phyloP scores from a whole-genome alignment of 805 yeast species.

The Nakazawaea sp. region DNA sequence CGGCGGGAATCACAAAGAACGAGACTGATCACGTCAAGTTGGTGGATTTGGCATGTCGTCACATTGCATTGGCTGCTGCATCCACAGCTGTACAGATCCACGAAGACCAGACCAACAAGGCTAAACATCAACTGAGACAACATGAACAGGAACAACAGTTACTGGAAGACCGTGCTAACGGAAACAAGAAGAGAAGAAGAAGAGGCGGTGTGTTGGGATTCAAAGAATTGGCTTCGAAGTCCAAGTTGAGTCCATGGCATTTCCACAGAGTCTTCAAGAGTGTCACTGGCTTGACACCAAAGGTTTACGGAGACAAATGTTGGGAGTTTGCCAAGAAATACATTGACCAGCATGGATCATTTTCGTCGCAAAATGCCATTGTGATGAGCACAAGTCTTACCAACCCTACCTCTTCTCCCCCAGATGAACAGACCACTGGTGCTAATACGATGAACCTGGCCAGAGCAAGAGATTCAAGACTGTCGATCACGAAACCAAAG shows the following conservation, averaged over 20 bases:
- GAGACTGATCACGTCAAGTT: conserved; percentile 64
- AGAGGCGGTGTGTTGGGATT: conserved; percentile 79
- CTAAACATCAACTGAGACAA: conserved; percentile 13
- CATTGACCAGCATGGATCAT: conserved; percentile 14
- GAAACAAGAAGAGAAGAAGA: conserved; percentile 41
- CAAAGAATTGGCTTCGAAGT: conserved; percentile 80
- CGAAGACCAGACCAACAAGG: conserved; percentile 9
- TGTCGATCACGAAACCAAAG: no score
- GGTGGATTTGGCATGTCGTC: conserved; percentile 76
- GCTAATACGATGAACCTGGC: background rate
- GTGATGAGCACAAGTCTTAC: conserved; percentile 25
- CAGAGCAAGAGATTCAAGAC: background rate
- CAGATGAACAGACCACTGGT: conserved; percentile 7
- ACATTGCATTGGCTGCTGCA: conserved; percentile 76
- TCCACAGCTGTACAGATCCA: conserved; percentile 20
- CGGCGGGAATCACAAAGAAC: conserved; percentile 37
- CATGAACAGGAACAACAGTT: conserved; percentile 13
- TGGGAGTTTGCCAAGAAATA: conserved; percentile 46
- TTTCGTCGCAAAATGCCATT: conserved; percentile 15
- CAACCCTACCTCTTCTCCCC: conserved; percentile 20
- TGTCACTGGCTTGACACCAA: conserved; percentile 82
- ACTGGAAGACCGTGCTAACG: conserved; percentile 13
- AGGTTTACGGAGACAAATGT: conserved; percentile 82
- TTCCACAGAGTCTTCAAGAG: conserved; percentile 86
- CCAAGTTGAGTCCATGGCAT: conserved; percentile 86